Evolutionary conservation across 176 grass and related monocot genomes (phyloP), one percentile per base, ranked within the genome.

Genomic region (Oryza australiensis): DNA sequence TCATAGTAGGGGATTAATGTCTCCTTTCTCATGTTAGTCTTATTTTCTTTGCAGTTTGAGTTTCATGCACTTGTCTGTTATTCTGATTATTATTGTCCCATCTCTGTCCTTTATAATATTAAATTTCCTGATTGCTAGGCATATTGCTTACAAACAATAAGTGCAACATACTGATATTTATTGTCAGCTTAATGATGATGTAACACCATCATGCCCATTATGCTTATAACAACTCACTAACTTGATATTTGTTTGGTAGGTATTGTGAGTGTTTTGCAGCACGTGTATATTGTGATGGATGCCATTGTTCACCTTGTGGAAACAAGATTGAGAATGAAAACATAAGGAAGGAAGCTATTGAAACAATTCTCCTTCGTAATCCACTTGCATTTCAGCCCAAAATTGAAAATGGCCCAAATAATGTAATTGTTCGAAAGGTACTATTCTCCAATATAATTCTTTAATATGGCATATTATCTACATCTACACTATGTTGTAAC

Each of bases 261-360:
- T 94, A 94, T 42, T 94, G 92, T 27, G 92, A 94, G 37, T 94
- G 92, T 67, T 94, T 94, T 91, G 86, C 86, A 78, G 81, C 83
- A 74, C 76, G 80, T n/a, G 86, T 88, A 64, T 86, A 82, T 72
- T 94, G 88, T 81, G 88, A 94, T 86, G 92, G 92, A 2, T 94
- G 92, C 77, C 90, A 91, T 15, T 94, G 92, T 64, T 27, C 71
- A 81, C 81, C 88, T 53, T 94, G 92, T 71, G 89, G 80, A 66
- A 94, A 94, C 72, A 82, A 81, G 62, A 57, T 74, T 9, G 86
- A 88, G 62, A 94, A 91, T 81, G 92, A 94, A 80, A 74, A 75
- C 42, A 64, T 65, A 33, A 78, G 92, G 77, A 48, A 72, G 14
- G 89, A 88, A n/a, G 86, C 86, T 86, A 85, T 94, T 62, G 76